Base-by-base conservation (phyloP, 768 basidiomycete species). In the Mycena galopus region DNA sequence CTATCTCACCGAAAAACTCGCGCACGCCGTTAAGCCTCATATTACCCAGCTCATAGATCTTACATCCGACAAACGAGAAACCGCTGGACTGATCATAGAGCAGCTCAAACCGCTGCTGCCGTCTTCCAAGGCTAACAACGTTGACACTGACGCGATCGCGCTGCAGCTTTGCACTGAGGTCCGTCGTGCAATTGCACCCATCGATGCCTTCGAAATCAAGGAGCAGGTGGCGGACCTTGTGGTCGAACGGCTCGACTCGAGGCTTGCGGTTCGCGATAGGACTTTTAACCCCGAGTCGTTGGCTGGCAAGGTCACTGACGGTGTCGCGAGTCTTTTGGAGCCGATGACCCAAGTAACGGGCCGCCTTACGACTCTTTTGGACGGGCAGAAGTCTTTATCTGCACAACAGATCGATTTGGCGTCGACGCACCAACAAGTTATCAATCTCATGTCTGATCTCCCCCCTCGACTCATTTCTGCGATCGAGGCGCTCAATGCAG, bases 141-240 rank as follows among this genome's bases (percentile, higher is more conserved):
- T 88, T 30, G 91, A 95, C 76, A 86, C 86, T 1, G 87, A 90
- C 58, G 84, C 86, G 3, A 81, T 95, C 59, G 86, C 89, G 10
- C 79, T 86, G 29, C 85, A 93, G 72, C 83, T 96, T 60, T 89
- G 89, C 5, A 82, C 88, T 2, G 95, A 95, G 80, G 87, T 96
- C 50, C 89, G 92, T 63, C 87, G 88, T 27, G 88, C 91, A 30
- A 91, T 94, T 69, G 91, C 90, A 0, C 93, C 92, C 0, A 88
- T 96, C 27, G 95, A 96, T 77, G 90, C 93, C 0, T 93, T 95
- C 75, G 93, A 93, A 79, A 93, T 96, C 79, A 95, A 94, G 84
- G 95, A 96, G 77, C 93, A 94, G 77, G 94, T 96, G 0, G 93
- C 95, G 2, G 95, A 95, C 78, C 88, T 96, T 32, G 95, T 96